Base-by-base conservation (phyloP, 2,329 filamentous ascomycete species). In the Diaporthe ampelina region DNA sequence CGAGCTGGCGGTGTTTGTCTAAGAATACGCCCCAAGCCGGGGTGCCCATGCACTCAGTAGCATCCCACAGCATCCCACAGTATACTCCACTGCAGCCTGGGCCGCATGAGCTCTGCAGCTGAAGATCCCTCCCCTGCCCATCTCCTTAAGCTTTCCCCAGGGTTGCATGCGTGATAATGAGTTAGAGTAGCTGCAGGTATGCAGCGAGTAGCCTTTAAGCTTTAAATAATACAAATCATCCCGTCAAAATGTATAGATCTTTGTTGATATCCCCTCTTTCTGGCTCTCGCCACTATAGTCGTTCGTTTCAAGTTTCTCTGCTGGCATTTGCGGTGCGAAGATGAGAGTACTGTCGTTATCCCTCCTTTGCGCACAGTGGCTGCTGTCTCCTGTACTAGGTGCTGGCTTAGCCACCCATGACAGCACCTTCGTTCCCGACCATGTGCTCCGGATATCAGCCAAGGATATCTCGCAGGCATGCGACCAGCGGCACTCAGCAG, bases 401-500 rank as follows among this genome's bases (percentile, higher is more conserved):
- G 19, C 19, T 3, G 63, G 15, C 21, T 29, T 72, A 21, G 57
- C 48, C 26, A 72, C 63, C 10, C 82, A 84, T 71, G 81, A 81
- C 69, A 63, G 56, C 26, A 71, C 65, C 26, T 85, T 84, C 57
- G 63, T 73, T 4, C 88, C 88, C 8, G 84, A 89, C 74, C 80
- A 84, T 73, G 81, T 88, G 26, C 84, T 90, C n/a, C 81, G 83
- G 26, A 83, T 87, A 3, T 85, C 86, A 7, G 79, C 83, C 26
- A 78, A 82, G 67, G 81, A 85, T n/a, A 80, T 86, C 52, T 80
- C 81, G 0, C 80, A 87, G 63, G 85, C 83, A 19, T 88, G 87
- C 76, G 80, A 85, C 70, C 80, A 79, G 1, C 81, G 85, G 35
- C 80, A 83, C 50, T 86, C 78, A 5, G 84, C 86, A 0, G 77